A percentile compares a stretch with the other conserved stretches of the same genome.
These are phyloP conservation scores for Zychaea mexicana DNA, from an alignment of 371 early-diverging fungal genomes.

Conservation along the genomic window DNA sequence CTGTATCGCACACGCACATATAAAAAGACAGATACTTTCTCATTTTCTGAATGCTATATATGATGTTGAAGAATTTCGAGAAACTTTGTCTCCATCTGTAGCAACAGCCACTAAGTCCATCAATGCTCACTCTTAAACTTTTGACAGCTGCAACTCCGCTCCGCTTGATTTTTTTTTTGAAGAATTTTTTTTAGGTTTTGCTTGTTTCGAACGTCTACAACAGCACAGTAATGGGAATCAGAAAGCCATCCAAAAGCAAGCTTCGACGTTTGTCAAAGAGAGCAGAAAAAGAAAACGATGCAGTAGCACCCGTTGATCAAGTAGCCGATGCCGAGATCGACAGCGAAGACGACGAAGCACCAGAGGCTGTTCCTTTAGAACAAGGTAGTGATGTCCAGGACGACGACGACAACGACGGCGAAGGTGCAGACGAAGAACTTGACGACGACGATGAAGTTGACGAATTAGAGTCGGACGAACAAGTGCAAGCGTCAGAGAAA, in stretches of 20 bases:
- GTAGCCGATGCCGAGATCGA: constrained; percentile 1
- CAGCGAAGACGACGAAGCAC: constrained; percentile 5
- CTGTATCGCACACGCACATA: too few relatives aligned
- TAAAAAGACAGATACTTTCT: too few relatives aligned
- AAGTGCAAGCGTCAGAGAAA: background rate
- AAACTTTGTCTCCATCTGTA: too few relatives aligned
- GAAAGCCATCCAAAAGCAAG: constrained; percentile 11
- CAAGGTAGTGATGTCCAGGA: constrained; percentile 31
- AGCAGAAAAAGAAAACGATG: constrained; percentile 3
- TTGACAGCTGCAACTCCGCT: too few relatives aligned
- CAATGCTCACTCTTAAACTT: too few relatives aligned
- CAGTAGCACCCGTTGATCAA: constrained; percentile 1
- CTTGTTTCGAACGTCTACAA: too few relatives aligned
- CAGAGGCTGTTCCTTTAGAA: constrained; percentile 51
- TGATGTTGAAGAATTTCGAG: too few relatives aligned
- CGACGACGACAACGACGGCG: background rate
- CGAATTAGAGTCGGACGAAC: background rate
- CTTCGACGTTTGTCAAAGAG: constrained; percentile 5
- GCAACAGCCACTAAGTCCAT: too few relatives aligned
- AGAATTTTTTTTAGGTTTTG: too few relatives aligned
- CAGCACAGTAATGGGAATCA: constrained; percentile 10
- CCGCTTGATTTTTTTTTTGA: too few relatives aligned
- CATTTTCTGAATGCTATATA: too few relatives aligned
- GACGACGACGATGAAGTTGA: constrained; percentile 8
- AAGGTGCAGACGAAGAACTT: background rate